Base-by-base conservation (phyloP, 805 yeast species). In the Wickerhamia fluorescens region DNA sequence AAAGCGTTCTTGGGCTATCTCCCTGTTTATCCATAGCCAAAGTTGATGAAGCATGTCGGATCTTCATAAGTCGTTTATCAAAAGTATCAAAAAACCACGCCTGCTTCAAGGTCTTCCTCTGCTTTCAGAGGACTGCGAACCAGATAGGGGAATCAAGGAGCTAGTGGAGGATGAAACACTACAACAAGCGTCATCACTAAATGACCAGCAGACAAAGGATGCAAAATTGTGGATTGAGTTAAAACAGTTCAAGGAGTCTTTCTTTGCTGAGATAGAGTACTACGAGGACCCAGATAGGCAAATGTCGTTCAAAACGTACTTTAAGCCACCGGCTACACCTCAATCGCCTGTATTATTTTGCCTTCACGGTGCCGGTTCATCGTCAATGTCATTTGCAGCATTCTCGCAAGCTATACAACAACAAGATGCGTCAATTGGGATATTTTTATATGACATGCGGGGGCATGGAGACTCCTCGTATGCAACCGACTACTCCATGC, bases 301-400 rank as follows among this genome's bases (percentile, higher is more conserved):
- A n/a, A n/a, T n/a, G n/a, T n/a, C n/a, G n/a, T n/a, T 63, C 30
- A 45, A 77, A 34, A 70, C 75, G 0, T 83, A 76, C 48, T 82
- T 65, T 40, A 59, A 60, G 6, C 61, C 73, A 1, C 88, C 94
- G 0, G 15, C 23, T 0, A 30, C 41, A 0, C 36, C 43, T 1
- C 43, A 47, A 0, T 48, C 62, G 0, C 86, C 94, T 0, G 43
- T 86, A 1, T 75, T 83, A 41, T 57, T 92, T 2, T 75, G 78
- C 41, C 92, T 85, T 40, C 99, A 92, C 53, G 99, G 99, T 2
- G 96, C 96, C 1, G 98, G 97, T 1, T 87, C 96, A 1, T 73
- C 84, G 2, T 86, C 81, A 0, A 58, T 84, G 56, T 68, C 96
- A 1, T 92, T 83, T 58, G 82, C 84, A 1, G 49, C 60, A 15